Percentiles rank a stretch among this genome's conserved stretches.
Conservation (phyloP, 257 asterid species). For the Rauvolfia tetraphylla region DNA sequence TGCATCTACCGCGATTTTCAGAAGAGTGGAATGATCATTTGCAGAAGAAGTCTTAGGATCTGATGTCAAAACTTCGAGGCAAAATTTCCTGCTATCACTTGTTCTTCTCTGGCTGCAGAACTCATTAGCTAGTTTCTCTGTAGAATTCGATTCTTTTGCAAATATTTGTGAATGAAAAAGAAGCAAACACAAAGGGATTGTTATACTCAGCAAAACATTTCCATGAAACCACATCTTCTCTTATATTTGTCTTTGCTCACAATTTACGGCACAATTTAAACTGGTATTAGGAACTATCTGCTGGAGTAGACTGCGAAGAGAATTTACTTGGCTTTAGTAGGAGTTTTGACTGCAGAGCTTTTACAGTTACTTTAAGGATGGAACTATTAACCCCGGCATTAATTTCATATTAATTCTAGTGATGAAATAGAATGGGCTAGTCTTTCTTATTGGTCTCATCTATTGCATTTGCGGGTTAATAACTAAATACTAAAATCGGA, state of each 20-base stretch:
- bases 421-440: background rate
- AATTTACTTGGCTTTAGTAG: background rate
- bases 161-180: background rate
- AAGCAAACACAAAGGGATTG: background rate
- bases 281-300: background rate
- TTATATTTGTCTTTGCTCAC: background rate
- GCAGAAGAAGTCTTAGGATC: conserved; percentile 1
- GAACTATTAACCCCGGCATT: background rate
- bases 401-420: background rate
- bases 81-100: conserved; percentile 8
- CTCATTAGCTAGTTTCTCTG: background rate
- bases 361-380: background rate
- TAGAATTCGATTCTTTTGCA: background rate
- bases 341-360: background rate
- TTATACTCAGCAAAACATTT: background rate
- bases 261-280: background rate
- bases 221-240: background rate
- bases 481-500: background rate
- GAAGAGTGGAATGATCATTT: background rate
- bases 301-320: background rate
- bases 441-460: background rate
- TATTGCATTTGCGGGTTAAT: background rate
- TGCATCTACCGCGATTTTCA: conserved; percentile 1
- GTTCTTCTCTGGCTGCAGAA: conserved; percentile 11
- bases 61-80: conserved; percentile 13